Percentiles rank a stretch among this genome's conserved stretches.
phyloP scores from a whole-genome alignment of 768 basidiomycete genomes.

The Suillus fuscotomentosus region DNA sequence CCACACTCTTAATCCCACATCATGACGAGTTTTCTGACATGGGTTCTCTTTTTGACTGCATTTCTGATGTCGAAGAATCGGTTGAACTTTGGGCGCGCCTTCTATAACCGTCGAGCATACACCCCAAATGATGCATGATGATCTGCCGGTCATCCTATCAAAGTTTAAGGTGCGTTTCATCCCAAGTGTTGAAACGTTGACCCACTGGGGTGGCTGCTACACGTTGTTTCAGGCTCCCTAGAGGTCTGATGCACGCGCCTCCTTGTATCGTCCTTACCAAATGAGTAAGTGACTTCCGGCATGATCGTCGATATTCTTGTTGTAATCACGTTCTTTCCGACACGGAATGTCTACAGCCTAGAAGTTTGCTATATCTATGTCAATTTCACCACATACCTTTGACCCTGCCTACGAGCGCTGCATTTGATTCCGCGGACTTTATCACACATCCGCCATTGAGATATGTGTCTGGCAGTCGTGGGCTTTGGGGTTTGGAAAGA shows the following conservation, averaged over 20 bases:
- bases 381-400: neutral
- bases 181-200: neutral
- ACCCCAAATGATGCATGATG: neutral
- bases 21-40: neutral
- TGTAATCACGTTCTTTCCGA: neutral
- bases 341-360: neutral
- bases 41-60: neutral
- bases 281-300: neutral
- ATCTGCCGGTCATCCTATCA: neutral
- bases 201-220: neutral
- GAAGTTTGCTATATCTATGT: neutral
- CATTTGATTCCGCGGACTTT: neutral
- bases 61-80: neutral
- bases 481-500: neutral
- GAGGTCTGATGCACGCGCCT: neutral
- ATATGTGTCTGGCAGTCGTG: neutral
- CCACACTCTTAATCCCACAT: neutral
- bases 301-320: neutral
- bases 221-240: neutral
- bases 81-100: neutral
- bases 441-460: neutral
- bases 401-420: slow-evolving; percentile 1
- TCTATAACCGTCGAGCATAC: neutral
- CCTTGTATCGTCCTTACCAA: neutral
- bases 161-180: neutral